Percentiles rank a stretch among this genome's conserved stretches.
These are phyloP conservation scores for Biscutella auriculata DNA, from an alignment of 441 rosid genomes.

Conservation along the genomic window DNA sequence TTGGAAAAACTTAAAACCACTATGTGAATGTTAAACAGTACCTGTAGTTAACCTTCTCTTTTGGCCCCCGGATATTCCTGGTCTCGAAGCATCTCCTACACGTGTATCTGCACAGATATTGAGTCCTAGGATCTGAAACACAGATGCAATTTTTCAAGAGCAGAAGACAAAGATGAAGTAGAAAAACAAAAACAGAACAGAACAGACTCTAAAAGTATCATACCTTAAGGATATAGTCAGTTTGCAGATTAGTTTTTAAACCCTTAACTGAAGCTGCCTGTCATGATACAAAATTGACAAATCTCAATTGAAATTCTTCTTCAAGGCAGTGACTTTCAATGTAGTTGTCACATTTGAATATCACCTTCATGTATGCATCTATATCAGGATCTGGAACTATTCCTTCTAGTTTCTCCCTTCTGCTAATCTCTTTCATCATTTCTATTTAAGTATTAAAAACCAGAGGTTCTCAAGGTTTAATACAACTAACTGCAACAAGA, in stretches of 20 bases:
- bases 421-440: constrained; percentile 32
- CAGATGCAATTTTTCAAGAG: neutral
- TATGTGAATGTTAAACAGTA: neutral
- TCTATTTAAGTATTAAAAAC: constrained; percentile 18
- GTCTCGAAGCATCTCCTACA: constrained; percentile 37
- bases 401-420: constrained; percentile 39
- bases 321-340: too few relatives aligned
- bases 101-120: constrained; percentile 39
- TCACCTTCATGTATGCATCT: constrained; percentile 64
- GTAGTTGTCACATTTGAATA: too few relatives aligned
- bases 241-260: constrained; percentile 39
- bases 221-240: constrained; percentile 60
- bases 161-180: neutral
- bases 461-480: neutral
- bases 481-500: constrained; percentile 26
- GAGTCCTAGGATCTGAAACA: constrained; percentile 49
- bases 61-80: constrained; percentile 70
- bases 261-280: constrained; percentile 56
- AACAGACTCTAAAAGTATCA: neutral
- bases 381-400: constrained; percentile 43
- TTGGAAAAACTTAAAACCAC: neutral
- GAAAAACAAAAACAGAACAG: neutral
- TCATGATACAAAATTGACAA: neutral
- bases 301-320: neutral
- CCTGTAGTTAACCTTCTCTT: constrained; percentile 59